Percentiles rank a stretch among this genome's conserved stretches.
phyloP scores from a whole-genome alignment of 176 grass and related monocot species.

The Phragmites australis region DNA sequence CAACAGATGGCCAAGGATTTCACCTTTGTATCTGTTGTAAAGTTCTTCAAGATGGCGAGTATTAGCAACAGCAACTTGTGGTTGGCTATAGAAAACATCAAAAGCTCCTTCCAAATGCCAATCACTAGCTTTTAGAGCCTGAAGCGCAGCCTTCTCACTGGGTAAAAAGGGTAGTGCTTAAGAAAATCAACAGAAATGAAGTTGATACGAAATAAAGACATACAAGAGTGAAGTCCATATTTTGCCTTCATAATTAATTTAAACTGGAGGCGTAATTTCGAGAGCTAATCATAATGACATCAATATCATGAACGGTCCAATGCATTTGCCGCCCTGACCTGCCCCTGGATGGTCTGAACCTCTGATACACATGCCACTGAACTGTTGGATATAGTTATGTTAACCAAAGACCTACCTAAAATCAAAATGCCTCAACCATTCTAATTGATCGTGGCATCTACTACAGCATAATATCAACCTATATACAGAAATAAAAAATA shows the following conservation, averaged over 20 bases:
- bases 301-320: too few relatives aligned
- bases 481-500: background rate
- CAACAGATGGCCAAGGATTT: background rate
- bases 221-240: background rate
- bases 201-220: background rate
- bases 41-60: constrained; percentile 75
- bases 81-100: constrained; percentile 91
- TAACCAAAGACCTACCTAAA: too few relatives aligned
- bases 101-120: constrained; percentile 95
- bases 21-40: constrained; percentile 89
- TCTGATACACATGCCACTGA: too few relatives aligned
- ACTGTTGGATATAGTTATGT: too few relatives aligned
- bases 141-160: constrained; percentile 87
- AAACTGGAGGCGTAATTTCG: background rate
- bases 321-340: too few relatives aligned
- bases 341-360: too few relatives aligned
- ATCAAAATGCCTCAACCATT: too few relatives aligned
- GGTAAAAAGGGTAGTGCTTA: background rate
- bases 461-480: background rate
- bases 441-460: background rate
- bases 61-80: constrained; percentile 66
- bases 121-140: constrained; percentile 82
- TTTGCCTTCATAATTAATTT: background rate
- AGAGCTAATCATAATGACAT: too few relatives aligned
- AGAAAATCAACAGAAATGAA: background rate